Base-by-base conservation (phyloP, 2,329 filamentous ascomycete genomes). In the Pseudogymnoascus sp. region DNA sequence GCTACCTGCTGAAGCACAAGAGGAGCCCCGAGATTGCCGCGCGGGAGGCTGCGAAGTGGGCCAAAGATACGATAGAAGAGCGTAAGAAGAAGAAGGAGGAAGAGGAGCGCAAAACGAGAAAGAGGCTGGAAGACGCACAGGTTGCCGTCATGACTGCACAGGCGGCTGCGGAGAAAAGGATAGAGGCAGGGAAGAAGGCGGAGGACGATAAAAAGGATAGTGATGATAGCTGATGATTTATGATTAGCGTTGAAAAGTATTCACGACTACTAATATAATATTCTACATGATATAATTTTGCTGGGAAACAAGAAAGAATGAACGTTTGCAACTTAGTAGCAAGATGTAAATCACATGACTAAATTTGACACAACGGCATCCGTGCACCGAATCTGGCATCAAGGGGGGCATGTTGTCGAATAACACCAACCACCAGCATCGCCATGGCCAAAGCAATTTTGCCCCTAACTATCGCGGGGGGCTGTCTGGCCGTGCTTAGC, bases 1-100 rank as follows among this genome's bases (percentile, higher is more conserved):
- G 83, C 0, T 87, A 84, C 69, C 68, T 87, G 60, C 72, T 87
- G 38, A 84, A 83, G 71, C 74, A 82, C 38, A 86, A 86, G 71
- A 79, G 79, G 70, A 74, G 76, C 34, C 82, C 83, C 2, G 73
- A 75, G 5, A 74, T 73, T 63, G 83, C 84, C 1, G 69, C 85
- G 19, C 72, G 74, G 18, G 79, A 83, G 64, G 79, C 77, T 1
- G 72, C 73, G 1, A 72, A 67, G 4, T 86, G 83, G 83, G 79
- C 82, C 0, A 74, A 76, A 61, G 77, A 75, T 9, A 73, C 77
- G 61, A 58, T 77, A 26, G 72, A 72, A 67, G 79, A 81, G 70
- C 83, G 81, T 58, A 62, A 65, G 56, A 69, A 66, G 60, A 68
- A 68, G 56, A 63, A 61, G 19, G 58, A 67, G 59, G 60, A 67